phyloP scores from a whole-genome alignment of 2,329 filamentous ascomycete genomes.

The Colletotrichum sp. region DNA sequence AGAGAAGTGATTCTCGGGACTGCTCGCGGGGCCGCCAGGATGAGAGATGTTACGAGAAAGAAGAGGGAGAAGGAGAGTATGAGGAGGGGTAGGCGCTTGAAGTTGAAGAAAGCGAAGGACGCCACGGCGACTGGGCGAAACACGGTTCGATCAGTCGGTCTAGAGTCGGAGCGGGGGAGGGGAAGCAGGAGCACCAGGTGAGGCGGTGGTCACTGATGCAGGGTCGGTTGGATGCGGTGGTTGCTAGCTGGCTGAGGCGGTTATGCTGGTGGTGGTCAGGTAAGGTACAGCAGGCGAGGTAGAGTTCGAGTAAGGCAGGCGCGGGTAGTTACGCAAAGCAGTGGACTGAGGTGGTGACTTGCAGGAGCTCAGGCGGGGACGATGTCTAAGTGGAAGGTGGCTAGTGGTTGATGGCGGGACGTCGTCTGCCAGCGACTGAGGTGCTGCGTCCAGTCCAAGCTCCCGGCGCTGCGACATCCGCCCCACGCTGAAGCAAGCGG shows the following conservation, averaged over 20 bases:
- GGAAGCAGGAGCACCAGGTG: background rate
- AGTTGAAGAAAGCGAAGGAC: constrained; percentile 26
- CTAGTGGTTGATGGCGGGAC: background rate
- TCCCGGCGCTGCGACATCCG: constrained; percentile 7
- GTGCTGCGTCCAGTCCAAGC: background rate
- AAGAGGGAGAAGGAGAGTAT: constrained; percentile 56
- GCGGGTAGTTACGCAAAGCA: background rate
- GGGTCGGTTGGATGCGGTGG: background rate
- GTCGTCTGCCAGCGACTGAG: background rate
- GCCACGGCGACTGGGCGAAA: constrained; percentile 40
- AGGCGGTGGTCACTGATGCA: constrained; percentile 14
- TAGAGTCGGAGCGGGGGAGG: constrained; percentile 15
- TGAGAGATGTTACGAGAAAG: constrained; percentile 61
- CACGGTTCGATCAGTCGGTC: constrained; percentile 5
- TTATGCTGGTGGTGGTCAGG: background rate
- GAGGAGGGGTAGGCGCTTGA: constrained; percentile 37
- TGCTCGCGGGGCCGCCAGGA: constrained; percentile 70
- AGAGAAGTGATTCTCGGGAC: constrained; percentile 63
- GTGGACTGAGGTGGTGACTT: constrained; percentile 5
- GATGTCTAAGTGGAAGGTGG: background rate
- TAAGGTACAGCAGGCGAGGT: background rate
- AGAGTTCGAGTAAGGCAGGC: background rate
- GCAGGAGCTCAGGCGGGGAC: constrained; percentile 7
- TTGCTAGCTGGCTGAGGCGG: background rate
- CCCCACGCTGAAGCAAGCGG: constrained; percentile 1